Conservation (phyloP, 495 filamentous ascomycete species). For the Aspergillus panamensis region DNA sequence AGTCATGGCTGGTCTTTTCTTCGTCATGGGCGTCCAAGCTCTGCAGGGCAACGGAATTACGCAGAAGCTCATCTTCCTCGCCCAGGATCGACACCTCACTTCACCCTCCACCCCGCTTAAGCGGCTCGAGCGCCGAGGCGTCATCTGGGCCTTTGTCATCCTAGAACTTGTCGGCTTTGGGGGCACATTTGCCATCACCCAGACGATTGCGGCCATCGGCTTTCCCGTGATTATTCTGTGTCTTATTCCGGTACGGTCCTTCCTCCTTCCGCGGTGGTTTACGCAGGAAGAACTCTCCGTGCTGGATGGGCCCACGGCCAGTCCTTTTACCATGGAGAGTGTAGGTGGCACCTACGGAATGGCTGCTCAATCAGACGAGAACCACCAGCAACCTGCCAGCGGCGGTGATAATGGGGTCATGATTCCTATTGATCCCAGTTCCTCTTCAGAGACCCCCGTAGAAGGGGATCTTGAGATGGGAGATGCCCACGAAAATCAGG, state of each 20-base stretch:
- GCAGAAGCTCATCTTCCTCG: slow-evolving; percentile 71
- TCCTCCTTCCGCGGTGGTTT: slow-evolving; percentile 71
- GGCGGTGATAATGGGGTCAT: slow-evolving; percentile 21
- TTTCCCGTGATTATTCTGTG: slow-evolving; percentile 85
- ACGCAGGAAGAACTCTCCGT: slow-evolving; percentile 60
- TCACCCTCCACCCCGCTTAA: slow-evolving; percentile 63
- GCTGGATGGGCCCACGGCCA: slow-evolving; percentile 78
- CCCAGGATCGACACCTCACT: slow-evolving; percentile 63
- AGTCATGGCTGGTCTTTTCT: slow-evolving; percentile 88
- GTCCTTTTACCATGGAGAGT: slow-evolving; percentile 81
- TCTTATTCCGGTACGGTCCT: slow-evolving; percentile 72
- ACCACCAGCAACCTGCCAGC: slow-evolving; percentile 3
- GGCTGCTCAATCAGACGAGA: slow-evolving; percentile 26
- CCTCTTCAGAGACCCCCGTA: slow-evolving; percentile 26
- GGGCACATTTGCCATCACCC: slow-evolving; percentile 89
- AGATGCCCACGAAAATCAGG: slow-evolving; percentile 35
- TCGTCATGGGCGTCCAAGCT: slow-evolving; percentile 88
- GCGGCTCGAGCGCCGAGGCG: slow-evolving; percentile 52
- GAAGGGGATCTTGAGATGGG: slow-evolving; percentile 44
- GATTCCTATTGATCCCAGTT: slow-evolving; percentile 14
- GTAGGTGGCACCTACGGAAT: slow-evolving; percentile 66
- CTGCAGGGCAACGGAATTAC: slow-evolving; percentile 80
- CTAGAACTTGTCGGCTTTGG: slow-evolving; percentile 79
- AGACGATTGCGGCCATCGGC: slow-evolving; percentile 91
- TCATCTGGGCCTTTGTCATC: slow-evolving; percentile 72